Evolutionary conservation across 805 yeast genomes (phyloP).

Genomic region (Zygosaccharomyces kombuchaensis): DNA sequence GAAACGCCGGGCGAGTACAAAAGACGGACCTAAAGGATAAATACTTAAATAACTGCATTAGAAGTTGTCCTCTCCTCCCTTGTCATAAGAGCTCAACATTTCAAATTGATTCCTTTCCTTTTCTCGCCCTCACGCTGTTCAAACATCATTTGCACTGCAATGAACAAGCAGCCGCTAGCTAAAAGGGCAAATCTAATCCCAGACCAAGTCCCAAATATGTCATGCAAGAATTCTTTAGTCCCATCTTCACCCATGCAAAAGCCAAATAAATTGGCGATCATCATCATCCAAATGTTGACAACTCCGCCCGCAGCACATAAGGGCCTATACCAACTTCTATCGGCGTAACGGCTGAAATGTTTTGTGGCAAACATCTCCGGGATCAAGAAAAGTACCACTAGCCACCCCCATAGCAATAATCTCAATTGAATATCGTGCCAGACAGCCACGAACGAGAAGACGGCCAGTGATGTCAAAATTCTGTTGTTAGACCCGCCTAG

Average conservation of each 20-base stretch:
- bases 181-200: conserved; percentile 62
- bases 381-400: conserved; percentile 75
- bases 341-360: conserved; percentile 38
- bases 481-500: conserved; percentile 78
- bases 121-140: conserved; percentile 84
- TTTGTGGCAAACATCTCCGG: conserved; percentile 74
- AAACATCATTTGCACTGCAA: conserved; percentile 91
- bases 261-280: conserved; percentile 92
- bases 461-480: conserved; percentile 71
- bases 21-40: conserved; percentile 24
- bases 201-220: conserved; percentile 64
- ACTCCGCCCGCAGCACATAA: conserved; percentile 86
- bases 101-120: conserved; percentile 74
- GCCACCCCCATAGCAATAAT: conserved; percentile 93
- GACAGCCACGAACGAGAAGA: conserved; percentile 90
- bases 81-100: conserved; percentile 44
- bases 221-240: conserved; percentile 55
- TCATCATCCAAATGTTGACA: conserved; percentile 93
- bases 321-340: conserved; percentile 69
- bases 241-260: conserved; percentile 93
- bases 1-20: conserved; percentile 81
- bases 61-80: too few relatives aligned
- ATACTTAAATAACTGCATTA: background rate
- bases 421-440: conserved; percentile 97
- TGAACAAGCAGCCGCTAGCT: conserved; percentile 65